phyloP scores from a whole-genome alignment of 768 basidiomycete genomes.

The Mycena leptocephala region DNA sequence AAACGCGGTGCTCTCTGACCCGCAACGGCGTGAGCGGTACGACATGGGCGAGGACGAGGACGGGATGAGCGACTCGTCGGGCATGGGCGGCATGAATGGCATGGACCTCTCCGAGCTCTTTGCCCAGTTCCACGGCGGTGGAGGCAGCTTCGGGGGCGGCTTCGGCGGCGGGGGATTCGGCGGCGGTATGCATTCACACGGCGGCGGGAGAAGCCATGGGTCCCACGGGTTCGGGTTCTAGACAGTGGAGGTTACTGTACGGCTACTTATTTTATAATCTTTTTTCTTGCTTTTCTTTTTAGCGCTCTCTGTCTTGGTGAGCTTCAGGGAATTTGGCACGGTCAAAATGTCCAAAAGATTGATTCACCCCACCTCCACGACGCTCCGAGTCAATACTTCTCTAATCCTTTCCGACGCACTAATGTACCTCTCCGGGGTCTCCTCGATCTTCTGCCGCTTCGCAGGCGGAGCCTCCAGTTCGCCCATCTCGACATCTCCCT shows the following conservation, averaged over 20 bases:
- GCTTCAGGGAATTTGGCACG: too few relatives aligned
- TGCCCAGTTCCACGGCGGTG: conserved; percentile 66
- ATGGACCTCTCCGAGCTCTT: conserved; percentile 78
- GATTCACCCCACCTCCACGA: not conserved
- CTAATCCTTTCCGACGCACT: conserved; percentile 34
- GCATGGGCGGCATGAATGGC: conserved; percentile 62
- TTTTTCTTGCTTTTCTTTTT: not conserved
- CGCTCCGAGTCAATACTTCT: conserved; percentile 7
- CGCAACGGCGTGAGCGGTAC: conserved; percentile 80
- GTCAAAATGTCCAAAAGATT: too few relatives aligned
- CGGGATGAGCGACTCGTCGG: conserved; percentile 64
- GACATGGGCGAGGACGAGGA: conserved; percentile 90
- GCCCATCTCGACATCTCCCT: conserved; percentile 2
- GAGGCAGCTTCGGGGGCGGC: conserved; percentile 38
- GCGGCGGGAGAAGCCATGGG: conserved; percentile 13
- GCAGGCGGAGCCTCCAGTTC: conserved; percentile 13
- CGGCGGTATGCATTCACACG: conserved; percentile 15
- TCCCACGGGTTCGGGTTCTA: conserved; percentile 22
- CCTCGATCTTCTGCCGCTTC: conserved; percentile 26
- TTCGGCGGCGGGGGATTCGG: conserved; percentile 13
- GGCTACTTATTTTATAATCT: not conserved
- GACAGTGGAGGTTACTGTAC: not conserved
- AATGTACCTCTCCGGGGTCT: not conserved
- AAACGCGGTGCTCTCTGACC: conserved; percentile 86
- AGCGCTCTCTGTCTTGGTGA: too few relatives aligned